Conservation (phyloP, 2,329 filamentous ascomycete species). For the Rasamsonia emersonii region DNA sequence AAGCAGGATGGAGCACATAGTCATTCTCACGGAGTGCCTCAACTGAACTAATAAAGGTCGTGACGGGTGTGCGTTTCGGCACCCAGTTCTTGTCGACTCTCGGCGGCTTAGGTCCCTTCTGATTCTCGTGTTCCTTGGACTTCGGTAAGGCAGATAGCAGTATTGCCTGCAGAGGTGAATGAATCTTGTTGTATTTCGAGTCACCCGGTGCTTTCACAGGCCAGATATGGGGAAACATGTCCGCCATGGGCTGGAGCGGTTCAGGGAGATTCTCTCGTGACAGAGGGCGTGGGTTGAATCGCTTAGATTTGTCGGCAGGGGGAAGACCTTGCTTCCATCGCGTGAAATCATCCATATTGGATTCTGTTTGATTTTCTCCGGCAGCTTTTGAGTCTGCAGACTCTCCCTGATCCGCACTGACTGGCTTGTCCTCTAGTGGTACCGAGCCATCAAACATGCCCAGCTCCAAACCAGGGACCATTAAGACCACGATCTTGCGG, state of each 20-base stretch:
- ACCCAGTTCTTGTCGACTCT: constrained; percentile 59
- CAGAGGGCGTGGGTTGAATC: constrained; percentile 27
- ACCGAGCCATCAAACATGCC: constrained; percentile 70
- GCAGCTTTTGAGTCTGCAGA: constrained; percentile 2
- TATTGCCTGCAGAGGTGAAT: constrained; percentile 81
- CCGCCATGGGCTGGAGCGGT: constrained; percentile 58
- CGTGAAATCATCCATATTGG: constrained; percentile 22
- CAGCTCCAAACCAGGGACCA: constrained; percentile 86
- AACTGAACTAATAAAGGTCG: constrained; percentile 62
- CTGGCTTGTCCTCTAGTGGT: constrained; percentile 24
- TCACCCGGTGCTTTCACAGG: constrained; percentile 82
- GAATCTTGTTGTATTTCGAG: constrained; percentile 67
- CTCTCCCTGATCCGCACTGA: constrained; percentile 5
- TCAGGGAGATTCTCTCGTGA: constrained; percentile 30
- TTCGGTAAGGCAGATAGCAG: constrained; percentile 66
- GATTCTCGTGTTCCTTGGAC: constrained; percentile 56
- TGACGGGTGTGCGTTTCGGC: constrained; percentile 72
- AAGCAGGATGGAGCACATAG: constrained; percentile 73
- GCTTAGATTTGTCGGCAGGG: constrained; percentile 20
- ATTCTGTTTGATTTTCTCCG: constrained; percentile 14
- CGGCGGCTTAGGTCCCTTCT: constrained; percentile 51
- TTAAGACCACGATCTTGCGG: constrained; percentile 73
- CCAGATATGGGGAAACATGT: constrained; percentile 84
- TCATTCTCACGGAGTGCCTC: constrained; percentile 75
- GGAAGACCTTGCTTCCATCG: constrained; percentile 34